A percentile compares a stretch with the other conserved stretches of the same genome.
These are phyloP conservation scores for Jatropha curcas DNA, from an alignment of 345 rosid species.

Conservation along the genomic window DNA sequence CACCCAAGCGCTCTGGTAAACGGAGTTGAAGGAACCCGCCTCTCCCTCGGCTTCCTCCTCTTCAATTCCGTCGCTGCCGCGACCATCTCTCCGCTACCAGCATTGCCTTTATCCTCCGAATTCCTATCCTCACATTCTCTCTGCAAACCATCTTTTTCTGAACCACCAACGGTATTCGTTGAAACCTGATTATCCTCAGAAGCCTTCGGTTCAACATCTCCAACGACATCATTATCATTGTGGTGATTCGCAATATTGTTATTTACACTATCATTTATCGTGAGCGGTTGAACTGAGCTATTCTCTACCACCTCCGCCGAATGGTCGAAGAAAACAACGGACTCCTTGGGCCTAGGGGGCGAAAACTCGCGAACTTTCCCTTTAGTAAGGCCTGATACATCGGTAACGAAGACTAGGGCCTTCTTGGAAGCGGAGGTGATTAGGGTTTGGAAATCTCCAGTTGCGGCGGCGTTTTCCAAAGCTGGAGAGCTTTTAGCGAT, in stretches of 20 bases:
- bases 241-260: not conserved
- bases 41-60: constrained; percentile 82
- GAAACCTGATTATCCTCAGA: constrained; percentile 3
- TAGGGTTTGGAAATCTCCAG: constrained; percentile 60
- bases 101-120: constrained; percentile 23
- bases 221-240: not conserved
- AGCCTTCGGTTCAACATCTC: not conserved
- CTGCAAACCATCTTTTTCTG: constrained; percentile 1
- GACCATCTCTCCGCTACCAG: constrained; percentile 22
- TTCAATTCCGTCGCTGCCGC: constrained; percentile 30
- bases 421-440: constrained; percentile 57
- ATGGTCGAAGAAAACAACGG: constrained; percentile 59
- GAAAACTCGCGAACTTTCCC: constrained; percentile 63
- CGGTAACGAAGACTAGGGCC: constrained; percentile 70
- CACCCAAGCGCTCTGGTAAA: constrained; percentile 88
- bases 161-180: constrained; percentile 8
- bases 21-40: constrained; percentile 91
- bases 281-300: constrained; percentile 1
- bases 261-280: not conserved
- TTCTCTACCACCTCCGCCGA: constrained; percentile 7
- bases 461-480: constrained; percentile 36
- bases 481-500: constrained; percentile 58
- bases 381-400: constrained; percentile 73
- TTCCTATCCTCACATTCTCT: constrained; percentile 26
- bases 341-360: constrained; percentile 47